Conservation (phyloP, 2,329 filamentous ascomycete species). For the Pseudocercospora pini-densiflorae region DNA sequence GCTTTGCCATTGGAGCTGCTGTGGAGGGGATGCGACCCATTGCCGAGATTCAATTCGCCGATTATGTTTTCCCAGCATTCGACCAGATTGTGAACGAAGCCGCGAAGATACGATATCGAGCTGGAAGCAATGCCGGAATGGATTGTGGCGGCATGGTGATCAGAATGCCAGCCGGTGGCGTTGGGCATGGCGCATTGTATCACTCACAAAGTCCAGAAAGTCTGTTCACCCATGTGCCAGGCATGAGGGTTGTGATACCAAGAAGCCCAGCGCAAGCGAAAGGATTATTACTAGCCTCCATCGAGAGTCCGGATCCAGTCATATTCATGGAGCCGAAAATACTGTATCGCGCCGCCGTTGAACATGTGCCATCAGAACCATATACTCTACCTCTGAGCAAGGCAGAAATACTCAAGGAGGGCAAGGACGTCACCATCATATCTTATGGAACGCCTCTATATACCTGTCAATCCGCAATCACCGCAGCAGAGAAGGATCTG, state of each 20-base stretch:
- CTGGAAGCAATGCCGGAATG: conserved; percentile 54
- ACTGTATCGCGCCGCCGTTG: conserved; percentile 86
- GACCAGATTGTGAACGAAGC: conserved; percentile 95
- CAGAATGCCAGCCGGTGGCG: conserved; percentile 86
- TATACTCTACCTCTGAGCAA: conserved; percentile 86
- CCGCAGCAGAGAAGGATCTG: conserved; percentile 73
- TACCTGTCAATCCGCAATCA: conserved; percentile 76
- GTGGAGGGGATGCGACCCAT: conserved; percentile 91
- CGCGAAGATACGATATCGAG: conserved; percentile 82
- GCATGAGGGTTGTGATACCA: conserved; percentile 82
- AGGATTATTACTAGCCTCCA: conserved; percentile 76
- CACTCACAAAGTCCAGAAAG: conserved; percentile 90
- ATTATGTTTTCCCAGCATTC: conserved; percentile 91
- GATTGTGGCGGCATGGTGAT: conserved; percentile 78
- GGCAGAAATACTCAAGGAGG: conserved; percentile 80
- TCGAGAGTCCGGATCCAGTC: conserved; percentile 81
- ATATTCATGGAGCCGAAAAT: conserved; percentile 96
- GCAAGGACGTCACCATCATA: conserved; percentile 79
- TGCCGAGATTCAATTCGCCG: conserved; percentile 94
- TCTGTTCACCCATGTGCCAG: conserved; percentile 86
- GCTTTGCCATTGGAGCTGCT: conserved; percentile 88
- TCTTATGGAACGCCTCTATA: conserved; percentile 92
- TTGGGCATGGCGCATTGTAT: conserved; percentile 86
- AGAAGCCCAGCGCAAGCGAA: conserved; percentile 87
- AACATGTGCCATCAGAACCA: conserved; percentile 80